Evolutionary conservation across 768 basidiomycete species (phyloP).

Genomic region (Tylopilus intermedius): DNA sequence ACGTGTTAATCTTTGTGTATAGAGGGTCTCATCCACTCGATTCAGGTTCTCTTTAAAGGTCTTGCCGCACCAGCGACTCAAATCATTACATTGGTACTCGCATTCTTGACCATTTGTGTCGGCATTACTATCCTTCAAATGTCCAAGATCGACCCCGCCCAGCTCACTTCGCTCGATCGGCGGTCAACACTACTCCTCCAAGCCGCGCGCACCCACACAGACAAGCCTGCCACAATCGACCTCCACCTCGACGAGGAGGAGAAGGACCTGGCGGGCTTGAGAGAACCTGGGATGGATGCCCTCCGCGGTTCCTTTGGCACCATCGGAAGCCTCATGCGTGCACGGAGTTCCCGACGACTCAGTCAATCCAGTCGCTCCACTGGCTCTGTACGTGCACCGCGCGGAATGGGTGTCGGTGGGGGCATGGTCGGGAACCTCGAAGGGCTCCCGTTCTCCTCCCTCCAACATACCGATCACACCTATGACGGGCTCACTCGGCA

Average conservation of each 20-base stretch:
- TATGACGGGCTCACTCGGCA: constrained; percentile 64
- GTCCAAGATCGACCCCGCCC: constrained; percentile 86
- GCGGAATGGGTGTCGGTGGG: constrained; percentile 23
- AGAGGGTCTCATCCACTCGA: constrained; percentile 1
- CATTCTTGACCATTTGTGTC: constrained; percentile 84
- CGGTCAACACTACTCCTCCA: constrained; percentile 86
- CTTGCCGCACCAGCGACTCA: constrained; percentile 69
- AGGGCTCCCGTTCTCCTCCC: constrained; percentile 18
- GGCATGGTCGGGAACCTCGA: constrained; percentile 27
- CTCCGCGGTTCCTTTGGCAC: constrained; percentile 89
- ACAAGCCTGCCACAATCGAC: constrained; percentile 36
- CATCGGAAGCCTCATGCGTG: constrained; percentile 84
- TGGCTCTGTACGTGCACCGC: constrained; percentile 17
- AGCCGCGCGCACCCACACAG: constrained; percentile 71
- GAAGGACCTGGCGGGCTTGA: constrained; percentile 50
- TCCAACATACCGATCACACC: constrained; percentile 30
- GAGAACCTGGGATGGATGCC: constrained; percentile 92
- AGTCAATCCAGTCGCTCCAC: constrained; percentile 42
- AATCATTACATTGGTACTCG: constrained; percentile 89
- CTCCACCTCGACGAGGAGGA: constrained; percentile 53
- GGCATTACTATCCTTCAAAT: constrained; percentile 95
- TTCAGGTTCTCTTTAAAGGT: constrained; percentile 83
- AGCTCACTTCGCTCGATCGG: constrained; percentile 78
- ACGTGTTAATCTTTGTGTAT: constrained; percentile 23
- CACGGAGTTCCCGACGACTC: constrained; percentile 48